Base-by-base conservation (phyloP, 1,284 basidiomycete species). In the Exobasidium rhododendri region DNA sequence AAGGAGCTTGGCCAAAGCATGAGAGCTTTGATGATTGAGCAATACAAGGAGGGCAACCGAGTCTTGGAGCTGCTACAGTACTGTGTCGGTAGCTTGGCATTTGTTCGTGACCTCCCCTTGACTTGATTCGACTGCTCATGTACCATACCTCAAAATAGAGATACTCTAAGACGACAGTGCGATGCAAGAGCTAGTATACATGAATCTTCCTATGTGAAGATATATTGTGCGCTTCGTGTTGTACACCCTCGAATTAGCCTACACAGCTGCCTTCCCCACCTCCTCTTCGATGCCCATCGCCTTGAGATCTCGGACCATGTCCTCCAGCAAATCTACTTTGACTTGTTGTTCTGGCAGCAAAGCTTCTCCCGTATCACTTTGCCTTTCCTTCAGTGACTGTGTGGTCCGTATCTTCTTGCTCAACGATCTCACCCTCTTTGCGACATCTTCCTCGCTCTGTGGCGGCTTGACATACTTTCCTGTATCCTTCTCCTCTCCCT, bases 41-140 rank as follows among this genome's bases (percentile, higher is more conserved):
- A 76, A 49, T 66, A 70, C 45, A 52, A 57, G 2, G 70, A 76
- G 52, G 60, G 65, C 40, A 64, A 61, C 43, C 61, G 75, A 7
- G 40, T 78, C 22, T 65, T 75, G 43, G 63, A 71, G 1, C 58
- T 73, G 30, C 61, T 79, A 51, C 74, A 79, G 50, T 77, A 77
- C 62, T 75, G 73, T 49, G 51, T 76, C 2, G 77, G 77, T 43
- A 74, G 69, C 14, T 61, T 79, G 17, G 63, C 68, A 31, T 74
- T 79, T 62, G 56, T 78, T 30, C 63, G 77, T n/a, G 62, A 74
- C 44, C 45, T 79, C 30, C 77, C 77, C 4, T 69, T 78, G 59
- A 65, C 67, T 14, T 74, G 28, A 35, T 10, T n/a, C n/a, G n/a
- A n/a, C n/a, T n/a, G n/a, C n/a, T n/a, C n/a, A n/a, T n/a, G n/a